phyloP scores from a whole-genome alignment of 768 basidiomycete species.

The Suillus decipiens region DNA sequence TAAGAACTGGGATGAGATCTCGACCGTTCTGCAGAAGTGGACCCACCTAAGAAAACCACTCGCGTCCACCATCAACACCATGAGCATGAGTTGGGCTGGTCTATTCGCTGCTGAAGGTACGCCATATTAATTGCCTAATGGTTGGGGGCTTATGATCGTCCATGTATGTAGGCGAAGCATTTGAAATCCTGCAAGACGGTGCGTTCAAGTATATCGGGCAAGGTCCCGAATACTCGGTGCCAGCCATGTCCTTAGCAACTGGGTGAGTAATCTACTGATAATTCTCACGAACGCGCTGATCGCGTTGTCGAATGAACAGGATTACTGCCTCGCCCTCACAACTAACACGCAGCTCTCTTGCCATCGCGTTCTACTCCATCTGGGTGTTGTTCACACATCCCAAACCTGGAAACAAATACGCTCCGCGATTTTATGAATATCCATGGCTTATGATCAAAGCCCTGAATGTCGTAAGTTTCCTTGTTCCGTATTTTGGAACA shows the following conservation, averaged over 20 bases:
- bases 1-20: constrained; percentile 48
- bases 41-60: constrained; percentile 82
- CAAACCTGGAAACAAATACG: not conserved
- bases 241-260: not conserved
- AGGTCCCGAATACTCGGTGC: not conserved
- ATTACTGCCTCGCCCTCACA: not conserved
- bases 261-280: not conserved
- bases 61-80: constrained; percentile 79
- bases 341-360: not conserved
- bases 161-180: not conserved
- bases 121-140: constrained; percentile 26
- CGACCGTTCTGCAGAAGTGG: constrained; percentile 61
- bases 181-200: not conserved
- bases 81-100: constrained; percentile 87
- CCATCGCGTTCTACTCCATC: not conserved
- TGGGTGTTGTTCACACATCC: not conserved
- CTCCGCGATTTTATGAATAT: not conserved
- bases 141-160: not conserved
- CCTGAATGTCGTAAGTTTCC: not conserved
- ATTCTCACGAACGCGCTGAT: not conserved
- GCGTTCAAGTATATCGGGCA: not conserved
- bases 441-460: not conserved
- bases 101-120: constrained; percentile 86
- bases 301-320: not conserved
- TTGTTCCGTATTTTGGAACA: no score